A percentile compares a stretch with the other conserved stretches of the same genome.
Evolutionary conservation across 768 basidiomycete species (phyloP).

Genomic region (Collybia nuda): DNA sequence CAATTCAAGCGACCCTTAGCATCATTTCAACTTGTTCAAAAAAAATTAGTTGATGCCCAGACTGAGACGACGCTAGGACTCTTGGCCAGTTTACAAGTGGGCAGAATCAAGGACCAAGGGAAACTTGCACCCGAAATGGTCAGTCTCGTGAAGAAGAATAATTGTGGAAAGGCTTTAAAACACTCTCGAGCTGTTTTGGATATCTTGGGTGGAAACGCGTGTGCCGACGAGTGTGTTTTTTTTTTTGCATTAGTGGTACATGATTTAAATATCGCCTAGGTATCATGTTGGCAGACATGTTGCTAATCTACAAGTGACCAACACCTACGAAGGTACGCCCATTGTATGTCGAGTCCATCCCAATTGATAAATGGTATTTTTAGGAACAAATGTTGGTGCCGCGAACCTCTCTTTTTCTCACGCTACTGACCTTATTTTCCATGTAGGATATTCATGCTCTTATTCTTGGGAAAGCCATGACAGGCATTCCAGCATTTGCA

Average conservation of each 20-base stretch:
- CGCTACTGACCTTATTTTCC: conserved; percentile 5
- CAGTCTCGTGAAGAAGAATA: conserved; percentile 92
- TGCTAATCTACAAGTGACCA: conserved; percentile 92
- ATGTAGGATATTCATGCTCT: conserved; percentile 84
- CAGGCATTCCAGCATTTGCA: conserved; percentile 83
- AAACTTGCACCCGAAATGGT: conserved; percentile 87
- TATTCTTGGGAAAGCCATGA: conserved; percentile 91
- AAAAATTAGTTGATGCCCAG: conserved; percentile 94
- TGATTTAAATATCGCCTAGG: conserved; percentile 34
- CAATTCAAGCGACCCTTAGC: conserved; percentile 91
- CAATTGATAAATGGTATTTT: not conserved
- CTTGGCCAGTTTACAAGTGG: conserved; percentile 75
- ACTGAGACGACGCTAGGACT: conserved; percentile 82
- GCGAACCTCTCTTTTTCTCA: conserved; percentile 8
- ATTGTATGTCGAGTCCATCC: not conserved
- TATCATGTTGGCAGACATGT: conserved; percentile 96
- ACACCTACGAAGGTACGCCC: conserved; percentile 84
- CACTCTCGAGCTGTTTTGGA: conserved; percentile 83
- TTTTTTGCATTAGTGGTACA: not conserved
- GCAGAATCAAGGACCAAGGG: conserved; percentile 82
- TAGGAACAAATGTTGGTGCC: conserved; percentile 59
- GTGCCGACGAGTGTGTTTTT: conserved; percentile 79
- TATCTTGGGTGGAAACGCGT: conserved; percentile 92
- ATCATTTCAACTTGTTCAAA: conserved; percentile 96
- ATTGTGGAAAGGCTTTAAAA: conserved; percentile 89